Base-by-base conservation (phyloP, 495 filamentous ascomycete species). In the Bathelium albidoporum region DNA sequence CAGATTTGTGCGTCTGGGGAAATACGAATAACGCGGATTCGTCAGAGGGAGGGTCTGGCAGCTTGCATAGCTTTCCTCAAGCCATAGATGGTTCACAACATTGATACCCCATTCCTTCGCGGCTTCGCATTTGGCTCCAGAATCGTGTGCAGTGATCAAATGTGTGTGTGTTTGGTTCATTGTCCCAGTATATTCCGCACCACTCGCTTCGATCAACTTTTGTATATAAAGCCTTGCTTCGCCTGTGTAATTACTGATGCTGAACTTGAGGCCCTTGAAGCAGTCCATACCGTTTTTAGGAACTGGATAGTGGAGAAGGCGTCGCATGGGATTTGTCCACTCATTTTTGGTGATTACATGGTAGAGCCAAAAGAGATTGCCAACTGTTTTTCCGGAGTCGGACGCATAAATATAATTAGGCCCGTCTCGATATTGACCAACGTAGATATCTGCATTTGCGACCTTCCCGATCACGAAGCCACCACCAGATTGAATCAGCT, bases 161-260 rank as follows among this genome's bases (percentile, higher is more conserved):
- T 98, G 94, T 0, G 92, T 97, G 69, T 97, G 97, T 58, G 95
- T 90, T 61, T 87, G 83, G 72, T 89, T 94, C 83, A 98, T 85
- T 0, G 90, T 91, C 75, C 93, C 92, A 26, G 94, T 97, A 70
- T 88, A 97, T 60, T 86, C 85, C 0, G 85, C 94, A 4, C 95
- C 95, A 2, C 87, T 77, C 20, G 90, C 90, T 52, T 77, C 83
- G 59, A 97, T 86, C 31, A 99, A 79, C 66, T 93, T 97, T 73
- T 99, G 94, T 31, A 99, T 79, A 73, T 97, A 99, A 45, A 89
- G 83, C 32, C 94, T 83, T 11, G 93, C 91, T 73, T 99, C 95
- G 20, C 94, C 94, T 32, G 89, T 88, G 71, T 99, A 99, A 73
- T 97, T 97, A 0, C 93, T 96, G 1, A 99, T 76, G 62, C 90